These are phyloP conservation scores for Chlorophyllum brunneum DNA, from an alignment of 768 basidiomycete species.

Conservation along the genomic window DNA sequence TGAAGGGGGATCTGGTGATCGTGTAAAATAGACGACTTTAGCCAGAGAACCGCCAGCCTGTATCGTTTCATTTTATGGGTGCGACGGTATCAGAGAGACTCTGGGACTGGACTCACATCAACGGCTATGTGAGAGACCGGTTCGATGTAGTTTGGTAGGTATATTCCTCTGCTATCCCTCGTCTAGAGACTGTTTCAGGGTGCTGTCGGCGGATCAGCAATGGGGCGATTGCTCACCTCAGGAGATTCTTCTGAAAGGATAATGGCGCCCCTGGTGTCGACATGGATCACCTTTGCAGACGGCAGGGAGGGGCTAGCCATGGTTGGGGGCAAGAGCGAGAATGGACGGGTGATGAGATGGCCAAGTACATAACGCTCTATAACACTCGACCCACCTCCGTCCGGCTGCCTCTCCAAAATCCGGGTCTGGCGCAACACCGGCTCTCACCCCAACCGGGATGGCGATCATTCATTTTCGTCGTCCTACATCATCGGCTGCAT, in stretches of 20 bases:
- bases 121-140: constrained; percentile 97
- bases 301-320: constrained; percentile 67
- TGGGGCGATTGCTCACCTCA: constrained; percentile 52
- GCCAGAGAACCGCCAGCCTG: constrained; percentile 97
- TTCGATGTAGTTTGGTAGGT: constrained; percentile 96
- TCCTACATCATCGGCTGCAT: constrained; percentile 11
- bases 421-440: neutral
- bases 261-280: constrained; percentile 91
- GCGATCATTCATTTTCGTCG: neutral
- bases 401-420: constrained; percentile 12
- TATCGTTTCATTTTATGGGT: constrained; percentile 13
- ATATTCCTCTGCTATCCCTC: constrained; percentile 92
- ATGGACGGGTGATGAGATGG: constrained; percentile 7
- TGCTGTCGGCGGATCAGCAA: constrained; percentile 12
- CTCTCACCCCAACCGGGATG: neutral
- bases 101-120: constrained; percentile 61
- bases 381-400: constrained; percentile 5
- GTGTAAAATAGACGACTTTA: constrained; percentile 98
- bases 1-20: constrained; percentile 81
- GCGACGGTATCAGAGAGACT: neutral
- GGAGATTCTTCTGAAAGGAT: constrained; percentile 94
- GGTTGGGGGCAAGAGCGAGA: constrained; percentile 16
- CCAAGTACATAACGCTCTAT: constrained; percentile 8
- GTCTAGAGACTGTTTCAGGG: constrained; percentile 45
- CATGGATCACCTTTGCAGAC: constrained; percentile 82